Base-by-base conservation (phyloP, 2,329 filamentous ascomycete genomes). In the Malbranchea cinnamomea region DNA sequence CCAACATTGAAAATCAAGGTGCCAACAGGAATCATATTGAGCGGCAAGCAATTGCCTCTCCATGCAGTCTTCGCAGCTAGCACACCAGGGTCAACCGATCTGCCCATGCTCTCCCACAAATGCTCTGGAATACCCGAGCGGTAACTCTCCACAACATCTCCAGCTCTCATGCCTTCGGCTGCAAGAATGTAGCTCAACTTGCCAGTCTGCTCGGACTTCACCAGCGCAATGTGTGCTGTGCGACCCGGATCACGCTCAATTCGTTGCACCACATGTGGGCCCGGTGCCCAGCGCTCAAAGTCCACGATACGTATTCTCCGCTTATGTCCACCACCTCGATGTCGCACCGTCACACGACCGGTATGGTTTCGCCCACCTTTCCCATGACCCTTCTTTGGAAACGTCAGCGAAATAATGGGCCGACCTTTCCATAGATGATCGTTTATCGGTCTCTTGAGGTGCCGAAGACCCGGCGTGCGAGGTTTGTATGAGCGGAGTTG, bases 401-500 rank as follows among this genome's bases (percentile, higher is more conserved):
- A 81, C 7, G 91, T 98, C 54, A 98, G 67, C 29, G 76, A 72
- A 19, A 81, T 65, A 42, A 78, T 74, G 1, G 89, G 82, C 33
- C 84, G 68, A 35, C 89, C 89, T 59, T 92, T 94, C 83, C 83
- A 95, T 26, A 98, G 63, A 56, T 98, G 89, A 48, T 94, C 84
- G 57, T 95, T 95, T 57, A 94, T 77, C 9, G 89, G 84, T 24
- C 89, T 73, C 54, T 78, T 79, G 41, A 98, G 64, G 69, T 98
- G 89, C 47, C 89, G 76, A 35, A 92, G 57, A 68, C 89, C 89
- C 8, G 87, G 87, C 1, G 89, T 94, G 45, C 83, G 75, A 20
- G 89, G 89, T 54, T 81, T 95, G 57, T 94, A 98, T 31, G 80
- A 89, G 45, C 82, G 75, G 54, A 95, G 53, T 25, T 66, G 58